Evolutionary conservation across 225 moss, liverwort and hornwort genomes (phyloP).

Genomic region (Marchantia polymorpha): DNA sequence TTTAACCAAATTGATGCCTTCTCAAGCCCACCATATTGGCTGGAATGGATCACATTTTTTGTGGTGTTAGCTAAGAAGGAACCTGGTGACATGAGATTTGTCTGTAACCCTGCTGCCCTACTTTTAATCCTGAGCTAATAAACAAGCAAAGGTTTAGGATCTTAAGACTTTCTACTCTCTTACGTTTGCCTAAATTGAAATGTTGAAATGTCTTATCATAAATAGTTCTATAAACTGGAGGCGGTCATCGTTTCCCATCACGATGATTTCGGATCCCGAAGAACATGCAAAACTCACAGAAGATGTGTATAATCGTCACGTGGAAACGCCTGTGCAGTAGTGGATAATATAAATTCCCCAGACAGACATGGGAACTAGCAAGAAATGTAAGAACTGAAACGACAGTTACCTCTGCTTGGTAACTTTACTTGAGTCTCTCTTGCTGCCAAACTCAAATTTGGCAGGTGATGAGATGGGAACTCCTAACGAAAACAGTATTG

Average conservation of each 20-base stretch:
- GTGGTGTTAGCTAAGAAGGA: background rate
- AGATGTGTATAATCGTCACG: background rate
- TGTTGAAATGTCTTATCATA: background rate
- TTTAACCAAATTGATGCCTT: background rate
- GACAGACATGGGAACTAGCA: too few relatives aligned
- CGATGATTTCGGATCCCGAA: constrained; percentile 4
- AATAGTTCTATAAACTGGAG: background rate
- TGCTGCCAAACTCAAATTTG: too few relatives aligned
- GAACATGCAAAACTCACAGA: background rate
- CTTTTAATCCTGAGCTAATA: background rate
- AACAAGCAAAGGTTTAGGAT: background rate
- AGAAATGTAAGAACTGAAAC: too few relatives aligned
- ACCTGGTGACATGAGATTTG: background rate
- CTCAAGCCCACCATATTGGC: background rate
- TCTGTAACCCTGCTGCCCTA: background rate
- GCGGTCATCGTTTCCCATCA: background rate
- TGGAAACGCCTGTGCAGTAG: background rate
- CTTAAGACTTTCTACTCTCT: background rate
- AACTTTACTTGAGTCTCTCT: too few relatives aligned
- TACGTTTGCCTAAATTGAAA: background rate
- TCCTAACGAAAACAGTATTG: too few relatives aligned
- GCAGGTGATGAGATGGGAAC: too few relatives aligned
- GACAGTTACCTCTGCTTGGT: too few relatives aligned
- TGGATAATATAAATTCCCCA: background rate
- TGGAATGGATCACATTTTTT: background rate